Conservation (phyloP, 805 yeast genomes). For the Candida tallmaniae region DNA sequence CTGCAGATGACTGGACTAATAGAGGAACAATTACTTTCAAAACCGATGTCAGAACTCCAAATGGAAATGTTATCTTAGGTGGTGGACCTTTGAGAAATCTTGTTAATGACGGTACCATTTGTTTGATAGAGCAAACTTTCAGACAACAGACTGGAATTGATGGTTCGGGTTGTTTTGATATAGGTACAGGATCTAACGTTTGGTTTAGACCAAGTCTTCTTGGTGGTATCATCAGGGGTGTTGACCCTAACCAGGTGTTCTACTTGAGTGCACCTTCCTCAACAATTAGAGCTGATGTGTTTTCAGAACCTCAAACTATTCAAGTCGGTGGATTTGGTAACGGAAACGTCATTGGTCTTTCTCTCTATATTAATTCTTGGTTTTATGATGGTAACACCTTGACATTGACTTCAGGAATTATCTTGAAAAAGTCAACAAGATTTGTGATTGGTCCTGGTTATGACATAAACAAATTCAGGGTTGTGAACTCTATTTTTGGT, state of each 20-base stretch:
- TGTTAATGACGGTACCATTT: constrained; percentile 19
- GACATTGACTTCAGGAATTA: constrained; percentile 3
- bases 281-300: constrained; percentile 12
- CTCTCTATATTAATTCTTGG: not conserved
- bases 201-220: constrained; percentile 6
- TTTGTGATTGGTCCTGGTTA: constrained; percentile 7
- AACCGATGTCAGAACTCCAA: constrained; percentile 6
- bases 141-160: constrained; percentile 12
- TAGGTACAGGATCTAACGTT: constrained; percentile 10
- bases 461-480: not conserved
- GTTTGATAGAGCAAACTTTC: constrained; percentile 18
- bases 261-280: constrained; percentile 16
- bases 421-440: not conserved
- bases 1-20: constrained; percentile 10
- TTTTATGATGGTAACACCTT: constrained; percentile 8
- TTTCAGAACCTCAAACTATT: constrained; percentile 12
- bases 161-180: constrained; percentile 19
- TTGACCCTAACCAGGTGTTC: constrained; percentile 13
- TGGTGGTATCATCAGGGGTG: constrained; percentile 4
- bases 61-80: constrained; percentile 13
- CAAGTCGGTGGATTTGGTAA: constrained; percentile 17
- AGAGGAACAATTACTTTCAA: constrained; percentile 13
- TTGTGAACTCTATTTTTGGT: constrained; percentile 1
- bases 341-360: constrained; percentile 15
- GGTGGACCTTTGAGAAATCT: constrained; percentile 11